Conservation (phyloP, 345 rosid genomes). For the Eutrema japonicum region DNA sequence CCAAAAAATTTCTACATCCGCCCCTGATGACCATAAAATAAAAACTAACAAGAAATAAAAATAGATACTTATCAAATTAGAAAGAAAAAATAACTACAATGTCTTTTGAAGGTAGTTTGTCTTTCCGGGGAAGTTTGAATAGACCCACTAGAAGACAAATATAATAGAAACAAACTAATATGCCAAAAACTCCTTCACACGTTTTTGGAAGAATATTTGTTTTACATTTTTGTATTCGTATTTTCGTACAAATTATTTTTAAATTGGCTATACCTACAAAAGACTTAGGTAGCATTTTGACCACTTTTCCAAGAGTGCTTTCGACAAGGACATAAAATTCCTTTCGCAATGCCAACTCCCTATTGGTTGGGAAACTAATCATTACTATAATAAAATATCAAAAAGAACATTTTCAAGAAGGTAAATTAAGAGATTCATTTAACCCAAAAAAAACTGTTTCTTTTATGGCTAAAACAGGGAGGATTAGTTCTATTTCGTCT, state of each 20-base stretch:
- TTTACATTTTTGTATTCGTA: constrained; percentile 16
- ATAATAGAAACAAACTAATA: not conserved
- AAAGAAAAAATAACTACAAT: too few relatives aligned
- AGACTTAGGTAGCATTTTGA: constrained; percentile 33
- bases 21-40: too few relatives aligned
- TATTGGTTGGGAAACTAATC: constrained; percentile 29
- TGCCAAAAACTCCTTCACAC: not conserved
- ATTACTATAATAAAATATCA: constrained; percentile 19
- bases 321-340: constrained; percentile 17
- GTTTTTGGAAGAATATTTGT: constrained; percentile 23
- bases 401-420: not conserved
- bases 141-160: too few relatives aligned
- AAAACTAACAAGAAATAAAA: too few relatives aligned
- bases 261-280: constrained; percentile 28
- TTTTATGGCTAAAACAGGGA: not conserved
- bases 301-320: constrained; percentile 37
- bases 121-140: too few relatives aligned
- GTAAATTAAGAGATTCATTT: constrained; percentile 7
- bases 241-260: not conserved
- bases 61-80: too few relatives aligned
- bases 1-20: too few relatives aligned
- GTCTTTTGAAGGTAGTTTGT: too few relatives aligned
- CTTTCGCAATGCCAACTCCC: constrained; percentile 12
- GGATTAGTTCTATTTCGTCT: not conserved
- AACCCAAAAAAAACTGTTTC: not conserved